Conservation (phyloP, 1,284 basidiomycete species). For the Coniferiporia weirii region DNA sequence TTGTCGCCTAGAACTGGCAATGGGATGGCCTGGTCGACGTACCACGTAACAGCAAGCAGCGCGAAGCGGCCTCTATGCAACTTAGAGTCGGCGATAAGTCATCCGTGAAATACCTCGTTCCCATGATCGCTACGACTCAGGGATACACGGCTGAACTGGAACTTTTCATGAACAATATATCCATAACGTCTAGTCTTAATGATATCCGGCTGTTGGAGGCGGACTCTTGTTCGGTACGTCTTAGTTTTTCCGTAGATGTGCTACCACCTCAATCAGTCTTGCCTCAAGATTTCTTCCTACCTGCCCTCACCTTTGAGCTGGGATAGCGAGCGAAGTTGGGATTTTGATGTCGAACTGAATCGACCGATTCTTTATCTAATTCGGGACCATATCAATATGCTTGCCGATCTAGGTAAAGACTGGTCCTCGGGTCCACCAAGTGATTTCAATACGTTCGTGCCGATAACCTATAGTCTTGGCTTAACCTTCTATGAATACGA, state of each 20-base stretch:
- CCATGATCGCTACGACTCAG: conserved; percentile 65
- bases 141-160: conserved; percentile 80
- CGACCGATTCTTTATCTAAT: conserved; percentile 73
- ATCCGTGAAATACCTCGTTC: conserved; percentile 76
- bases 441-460: conserved; percentile 78
- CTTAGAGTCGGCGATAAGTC: conserved; percentile 75
- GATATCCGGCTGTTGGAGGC: conserved; percentile 74
- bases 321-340: conserved; percentile 75
- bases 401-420: conserved; percentile 84
- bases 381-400: conserved; percentile 89
- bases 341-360: conserved; percentile 62
- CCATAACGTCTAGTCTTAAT: conserved; percentile 80
- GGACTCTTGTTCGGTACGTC: conserved; percentile 66
- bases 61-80: conserved; percentile 70
- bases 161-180: conserved; percentile 77
- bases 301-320: conserved; percentile 61
- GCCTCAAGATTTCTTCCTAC: conserved; percentile 10
- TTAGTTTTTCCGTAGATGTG: not conserved
- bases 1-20: conserved; percentile 63
- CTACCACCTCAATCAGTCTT: not conserved
- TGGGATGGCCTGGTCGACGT: conserved; percentile 62
- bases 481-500: conserved; percentile 71
- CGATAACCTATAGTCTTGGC: conserved; percentile 71
- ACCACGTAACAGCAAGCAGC: conserved; percentile 45
- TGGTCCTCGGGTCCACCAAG: conserved; percentile 79